Percentiles rank a stretch among this genome's conserved stretches.
Evolutionary conservation across 2,329 filamentous ascomycete genomes (phyloP).

Genomic region (Tolypocladium album): DNA sequence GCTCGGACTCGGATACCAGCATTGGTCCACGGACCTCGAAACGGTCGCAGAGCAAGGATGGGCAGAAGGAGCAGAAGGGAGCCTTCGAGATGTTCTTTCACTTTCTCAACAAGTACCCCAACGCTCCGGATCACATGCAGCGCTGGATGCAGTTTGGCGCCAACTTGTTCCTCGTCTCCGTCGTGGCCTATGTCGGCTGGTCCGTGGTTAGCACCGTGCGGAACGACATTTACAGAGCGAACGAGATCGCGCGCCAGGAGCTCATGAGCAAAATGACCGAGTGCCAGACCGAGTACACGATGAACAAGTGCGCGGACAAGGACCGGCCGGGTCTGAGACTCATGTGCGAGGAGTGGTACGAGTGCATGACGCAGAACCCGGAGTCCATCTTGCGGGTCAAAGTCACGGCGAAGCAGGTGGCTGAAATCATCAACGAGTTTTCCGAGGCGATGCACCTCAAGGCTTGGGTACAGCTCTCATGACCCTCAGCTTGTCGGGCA

Average conservation of each 20-base stretch:
- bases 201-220: constrained; percentile 59
- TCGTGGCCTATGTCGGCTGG: constrained; percentile 56
- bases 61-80: constrained; percentile 10
- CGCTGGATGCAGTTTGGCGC: constrained; percentile 50
- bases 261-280: constrained; percentile 62
- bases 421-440: constrained; percentile 88
- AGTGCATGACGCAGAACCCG: constrained; percentile 80
- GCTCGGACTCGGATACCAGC: constrained; percentile 36
- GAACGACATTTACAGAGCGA: constrained; percentile 63
- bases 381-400: constrained; percentile 66
- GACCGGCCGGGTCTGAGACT: constrained; percentile 62
- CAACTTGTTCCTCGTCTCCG: constrained; percentile 49
- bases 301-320: constrained; percentile 61
- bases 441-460: constrained; percentile 86
- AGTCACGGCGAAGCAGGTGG: constrained; percentile 78
- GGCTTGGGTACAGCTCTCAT: constrained; percentile 35
- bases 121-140: constrained; percentile 47
- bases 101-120: constrained; percentile 44
- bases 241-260: constrained; percentile 54
- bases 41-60: constrained; percentile 13
- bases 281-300: constrained; percentile 62
- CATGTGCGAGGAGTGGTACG: constrained; percentile 70
- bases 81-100: constrained; percentile 35
- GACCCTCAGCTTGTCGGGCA: neutral
- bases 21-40: constrained; percentile 9